A percentile compares a stretch with the other conserved stretches of the same genome.
phyloP scores from a whole-genome alignment of 78 protist species.

The Dictyostelium firmibasis region DNA sequence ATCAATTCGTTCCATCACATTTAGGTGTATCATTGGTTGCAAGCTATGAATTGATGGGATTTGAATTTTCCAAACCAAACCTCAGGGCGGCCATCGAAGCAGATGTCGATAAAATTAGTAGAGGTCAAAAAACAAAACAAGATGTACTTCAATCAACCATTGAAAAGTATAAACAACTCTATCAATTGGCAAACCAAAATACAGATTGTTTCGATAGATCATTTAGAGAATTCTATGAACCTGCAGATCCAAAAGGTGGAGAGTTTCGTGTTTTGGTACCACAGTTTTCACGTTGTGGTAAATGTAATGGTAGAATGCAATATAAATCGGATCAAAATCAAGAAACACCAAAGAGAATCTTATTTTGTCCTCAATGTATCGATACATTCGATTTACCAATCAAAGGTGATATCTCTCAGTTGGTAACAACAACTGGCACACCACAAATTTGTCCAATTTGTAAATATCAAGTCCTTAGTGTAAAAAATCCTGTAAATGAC shows the following conservation, averaged over 20 bases:
- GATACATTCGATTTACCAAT: constrained; percentile 18
- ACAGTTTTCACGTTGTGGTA: constrained; percentile 67
- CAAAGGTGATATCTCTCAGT: not conserved
- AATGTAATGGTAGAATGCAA: constrained; percentile 39
- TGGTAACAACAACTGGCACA: not conserved
- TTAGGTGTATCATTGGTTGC: constrained; percentile 95
- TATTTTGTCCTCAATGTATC: constrained; percentile 36
- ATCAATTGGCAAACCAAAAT: constrained; percentile 24
- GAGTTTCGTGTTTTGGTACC: not conserved
- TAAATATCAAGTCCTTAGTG: constrained; percentile 35
- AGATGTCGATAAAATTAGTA: constrained; percentile 55
- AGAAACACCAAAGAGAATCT: not conserved
- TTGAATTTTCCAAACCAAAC: constrained; percentile 88
- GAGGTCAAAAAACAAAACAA: constrained; percentile 62
- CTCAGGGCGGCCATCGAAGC: constrained; percentile 86
- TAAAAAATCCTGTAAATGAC: not conserved
- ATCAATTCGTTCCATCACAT: constrained; percentile 86
- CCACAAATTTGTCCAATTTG: constrained; percentile 53
- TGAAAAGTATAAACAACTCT: constrained; percentile 34
- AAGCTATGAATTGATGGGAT: constrained; percentile 92
- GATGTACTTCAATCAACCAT: constrained; percentile 45
- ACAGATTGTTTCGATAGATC: constrained; percentile 50
- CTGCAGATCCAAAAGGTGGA: not conserved
- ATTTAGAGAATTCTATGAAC: constrained; percentile 41
- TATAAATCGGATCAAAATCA: not conserved